Evolutionary conservation across 1,284 basidiomycete species (phyloP).

Genomic region (Boletus semigastroideus): DNA sequence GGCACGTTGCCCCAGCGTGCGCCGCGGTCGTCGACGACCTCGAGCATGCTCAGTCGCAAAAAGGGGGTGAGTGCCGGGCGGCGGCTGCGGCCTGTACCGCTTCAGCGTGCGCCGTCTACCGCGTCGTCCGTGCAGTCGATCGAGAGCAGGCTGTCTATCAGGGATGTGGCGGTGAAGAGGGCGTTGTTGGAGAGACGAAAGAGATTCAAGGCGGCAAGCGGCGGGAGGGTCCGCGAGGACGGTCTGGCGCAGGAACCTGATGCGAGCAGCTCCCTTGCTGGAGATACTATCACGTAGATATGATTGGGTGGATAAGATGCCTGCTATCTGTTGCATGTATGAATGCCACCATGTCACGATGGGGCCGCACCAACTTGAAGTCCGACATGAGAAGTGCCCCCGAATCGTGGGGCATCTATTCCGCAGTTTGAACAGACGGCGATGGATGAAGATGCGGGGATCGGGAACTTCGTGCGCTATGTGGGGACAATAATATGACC

Average conservation of each 20-base stretch:
- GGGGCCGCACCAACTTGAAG: too few species aligned
- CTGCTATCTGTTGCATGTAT: too few species aligned
- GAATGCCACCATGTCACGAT: too few species aligned
- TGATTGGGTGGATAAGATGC: too few species aligned
- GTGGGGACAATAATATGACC: too few species aligned
- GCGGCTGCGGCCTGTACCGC: conserved; percentile 24
- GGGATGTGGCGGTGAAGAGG: conserved; percentile 37
- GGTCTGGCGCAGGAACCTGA: background rate
- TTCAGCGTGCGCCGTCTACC: conserved; percentile 31
- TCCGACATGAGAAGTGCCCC: too few species aligned
- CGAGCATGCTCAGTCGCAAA: conserved; percentile 21
- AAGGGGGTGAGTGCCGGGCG: conserved; percentile 22
- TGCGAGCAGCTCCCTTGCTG: background rate
- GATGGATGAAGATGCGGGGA: too few species aligned
- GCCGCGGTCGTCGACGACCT: conserved; percentile 6
- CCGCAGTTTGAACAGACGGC: too few species aligned
- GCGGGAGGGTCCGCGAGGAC: conserved; percentile 1
- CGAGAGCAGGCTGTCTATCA: conserved; percentile 29
- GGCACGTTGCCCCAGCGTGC: background rate
- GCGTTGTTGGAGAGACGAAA: conserved; percentile 38
- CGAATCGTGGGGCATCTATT: too few species aligned
- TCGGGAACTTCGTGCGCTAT: too few species aligned
- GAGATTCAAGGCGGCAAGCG: conserved; percentile 18
- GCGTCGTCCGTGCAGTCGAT: conserved; percentile 34
- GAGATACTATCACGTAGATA: background rate